Conservation (phyloP, 352 stramenopile genomes). For the Phytophthora ramorum region DNA sequence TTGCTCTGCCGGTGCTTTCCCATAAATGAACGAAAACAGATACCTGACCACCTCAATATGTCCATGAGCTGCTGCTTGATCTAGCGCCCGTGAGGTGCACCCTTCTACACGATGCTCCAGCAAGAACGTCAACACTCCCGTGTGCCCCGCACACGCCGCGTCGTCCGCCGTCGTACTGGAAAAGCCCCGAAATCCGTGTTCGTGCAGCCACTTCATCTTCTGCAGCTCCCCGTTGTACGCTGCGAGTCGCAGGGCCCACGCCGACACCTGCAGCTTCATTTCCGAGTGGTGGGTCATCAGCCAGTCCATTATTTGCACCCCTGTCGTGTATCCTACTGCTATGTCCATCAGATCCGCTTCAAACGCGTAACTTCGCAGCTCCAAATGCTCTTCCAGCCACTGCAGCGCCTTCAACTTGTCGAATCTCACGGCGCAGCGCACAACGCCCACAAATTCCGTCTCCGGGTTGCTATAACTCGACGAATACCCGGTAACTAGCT, state of each 20-base stretch:
- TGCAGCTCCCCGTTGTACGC: conserved; percentile 34
- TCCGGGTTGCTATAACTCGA: conserved; percentile 18
- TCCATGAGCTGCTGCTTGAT: conserved; percentile 60
- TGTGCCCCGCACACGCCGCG: conserved; percentile 41
- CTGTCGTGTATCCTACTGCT: conserved; percentile 32
- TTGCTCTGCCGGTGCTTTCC: conserved; percentile 5
- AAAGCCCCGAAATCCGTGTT: conserved; percentile 33
- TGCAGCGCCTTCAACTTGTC: conserved; percentile 29
- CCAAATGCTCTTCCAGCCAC: conserved; percentile 32
- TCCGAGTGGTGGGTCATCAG: conserved; percentile 15
- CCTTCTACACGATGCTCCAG: conserved; percentile 47
- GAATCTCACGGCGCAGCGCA: conserved; percentile 41
- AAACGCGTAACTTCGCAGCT: conserved; percentile 28
- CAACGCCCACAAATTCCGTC: conserved; percentile 34
- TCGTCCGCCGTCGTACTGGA: conserved; percentile 31
- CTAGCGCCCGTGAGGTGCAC: conserved; percentile 47
- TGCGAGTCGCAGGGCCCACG: conserved; percentile 34
- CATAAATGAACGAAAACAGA: conserved; percentile 42
- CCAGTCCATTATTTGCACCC: conserved; percentile 36
- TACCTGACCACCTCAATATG: conserved; percentile 57
- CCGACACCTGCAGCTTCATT: conserved; percentile 20
- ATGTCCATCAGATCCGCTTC: conserved; percentile 41
- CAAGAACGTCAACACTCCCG: conserved; percentile 52
- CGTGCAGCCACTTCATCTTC: conserved; percentile 43
- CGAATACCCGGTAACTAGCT: conserved; percentile 10